Conservation (phyloP, 805 yeast species). For the Priceomyces melissophilus region DNA sequence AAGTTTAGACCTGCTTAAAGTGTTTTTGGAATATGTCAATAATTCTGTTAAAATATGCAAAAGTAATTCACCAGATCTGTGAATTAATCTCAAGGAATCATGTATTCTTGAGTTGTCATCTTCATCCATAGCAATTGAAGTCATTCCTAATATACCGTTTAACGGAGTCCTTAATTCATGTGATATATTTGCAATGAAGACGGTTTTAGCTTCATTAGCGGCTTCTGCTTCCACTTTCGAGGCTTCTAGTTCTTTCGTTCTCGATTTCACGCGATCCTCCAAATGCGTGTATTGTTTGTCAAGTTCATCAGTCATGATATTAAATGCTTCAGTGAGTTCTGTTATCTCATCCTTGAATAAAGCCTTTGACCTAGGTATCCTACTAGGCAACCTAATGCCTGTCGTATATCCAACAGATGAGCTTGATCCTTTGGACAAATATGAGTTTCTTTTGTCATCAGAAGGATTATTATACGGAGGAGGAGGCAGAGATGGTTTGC, state of each 20-base stretch:
- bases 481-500: conserved; percentile 14
- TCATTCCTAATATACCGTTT: conserved; percentile 95
- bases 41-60: conserved; percentile 87
- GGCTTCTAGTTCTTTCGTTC: conserved; percentile 85
- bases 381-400: conserved; percentile 38
- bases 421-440: conserved; percentile 27
- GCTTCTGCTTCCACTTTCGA: conserved; percentile 88
- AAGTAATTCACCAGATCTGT: conserved; percentile 86
- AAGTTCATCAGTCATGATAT: conserved; percentile 85
- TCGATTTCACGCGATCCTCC: conserved; percentile 81
- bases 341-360: conserved; percentile 79
- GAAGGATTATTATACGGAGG: conserved; percentile 15
- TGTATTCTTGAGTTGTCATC: conserved; percentile 63
- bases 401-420: conserved; percentile 37
- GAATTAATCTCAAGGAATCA: conserved; percentile 74
- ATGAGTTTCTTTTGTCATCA: conserved; percentile 28
- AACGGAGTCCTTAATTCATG: conserved; percentile 88
- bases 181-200: conserved; percentile 30
- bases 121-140: conserved; percentile 91
- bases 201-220: conserved; percentile 94
- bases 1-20: conserved; percentile 74
- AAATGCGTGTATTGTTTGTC: conserved; percentile 78
- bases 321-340: conserved; percentile 84
- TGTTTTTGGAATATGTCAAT: conserved; percentile 88
- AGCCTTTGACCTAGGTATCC: conserved; percentile 36